Evolutionary conservation across 208 protist genomes (phyloP), one percentile per base, ranked within the genome.

Genomic region (Leptomonas pyrrhocoris): DNA sequence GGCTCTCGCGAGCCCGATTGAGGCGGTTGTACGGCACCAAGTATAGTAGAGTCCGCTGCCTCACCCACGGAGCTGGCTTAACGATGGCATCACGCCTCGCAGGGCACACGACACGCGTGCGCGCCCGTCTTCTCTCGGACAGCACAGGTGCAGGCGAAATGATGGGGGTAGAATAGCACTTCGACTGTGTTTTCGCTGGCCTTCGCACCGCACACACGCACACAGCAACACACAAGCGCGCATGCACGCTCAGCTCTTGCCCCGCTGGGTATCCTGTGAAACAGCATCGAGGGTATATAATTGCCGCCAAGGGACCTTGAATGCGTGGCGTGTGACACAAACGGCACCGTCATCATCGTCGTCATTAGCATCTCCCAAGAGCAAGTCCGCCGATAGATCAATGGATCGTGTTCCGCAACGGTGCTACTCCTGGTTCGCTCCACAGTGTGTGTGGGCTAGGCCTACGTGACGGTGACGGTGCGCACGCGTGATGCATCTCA

Each of bases 201-300:
- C 71, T 53, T 48, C 28, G 13, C 36, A 40, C 6, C 42, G 21
- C 36, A 45, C 11, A 6, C 34, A 15, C 55, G 31, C 49, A 45
- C 67, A 55, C 45, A 49, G n/a, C 30, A 40, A 51, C 54, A 19
- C 30, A 19, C 31, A 71, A n/a, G 8, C 15, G 31, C 30, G n/a
- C 53, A 25, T 0, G 6, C 53, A 30, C 13, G 21, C 5, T 6
- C 53, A 42, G 36, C 19, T 80, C 72, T 84, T 50, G 69, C 75
- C 71, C 42, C 66, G 72, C 50, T 79, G 68, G 67, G 69, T 84
- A 77, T 82, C 63, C 61, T 74, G 30, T 76, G 63, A 58, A 85
- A 69, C 65, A 57, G 66, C 67, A 78, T 46, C 43, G 69, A 77
- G 40, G 36, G 34, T 54, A 57, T 74, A 77, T 78, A 81, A 51